phyloP scores from a whole-genome alignment of 1,284 basidiomycete species.

The Gymnopus androsaceus region DNA sequence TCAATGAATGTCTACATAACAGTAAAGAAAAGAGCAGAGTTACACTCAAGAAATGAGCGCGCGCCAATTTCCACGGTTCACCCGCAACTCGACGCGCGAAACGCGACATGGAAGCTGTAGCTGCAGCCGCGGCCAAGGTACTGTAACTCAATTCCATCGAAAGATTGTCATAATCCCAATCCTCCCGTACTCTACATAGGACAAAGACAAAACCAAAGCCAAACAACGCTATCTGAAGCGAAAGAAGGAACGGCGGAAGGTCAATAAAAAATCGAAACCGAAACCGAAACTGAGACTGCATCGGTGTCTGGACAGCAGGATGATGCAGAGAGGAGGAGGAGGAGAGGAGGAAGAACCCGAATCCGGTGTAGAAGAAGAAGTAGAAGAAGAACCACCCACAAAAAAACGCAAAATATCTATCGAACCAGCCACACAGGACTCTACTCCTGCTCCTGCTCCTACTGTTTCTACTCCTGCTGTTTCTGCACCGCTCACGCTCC shows the following conservation, averaged over 20 bases:
- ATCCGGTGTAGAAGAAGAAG: conserved; percentile 17
- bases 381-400: conserved; percentile 33
- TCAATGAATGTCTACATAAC: no score
- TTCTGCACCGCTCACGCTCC: conserved; percentile 40
- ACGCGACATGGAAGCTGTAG: no score
- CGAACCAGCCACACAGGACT: conserved; percentile 11
- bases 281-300: conserved; percentile 16
- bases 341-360: conserved; percentile 14
- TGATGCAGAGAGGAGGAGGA: conserved; percentile 6
- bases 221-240: conserved; percentile 68
- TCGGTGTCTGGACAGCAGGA: conserved; percentile 21
- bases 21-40: no score
- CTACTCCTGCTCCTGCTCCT: not conserved
- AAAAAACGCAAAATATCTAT: conserved; percentile 41
- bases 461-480: conserved; percentile 18
- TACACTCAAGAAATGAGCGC: no score
- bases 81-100: no score
- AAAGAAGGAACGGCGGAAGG: conserved; percentile 64
- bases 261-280: conserved; percentile 40
- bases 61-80: no score
- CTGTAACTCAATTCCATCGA: not conserved
- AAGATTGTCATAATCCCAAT: not conserved
- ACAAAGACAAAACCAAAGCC: conserved; percentile 56
- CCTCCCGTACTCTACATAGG: not conserved
- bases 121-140: not conserved